Evolutionary conservation across 495 filamentous ascomycete species (phyloP).

Genomic region (Chaetomidium leptoderma): DNA sequence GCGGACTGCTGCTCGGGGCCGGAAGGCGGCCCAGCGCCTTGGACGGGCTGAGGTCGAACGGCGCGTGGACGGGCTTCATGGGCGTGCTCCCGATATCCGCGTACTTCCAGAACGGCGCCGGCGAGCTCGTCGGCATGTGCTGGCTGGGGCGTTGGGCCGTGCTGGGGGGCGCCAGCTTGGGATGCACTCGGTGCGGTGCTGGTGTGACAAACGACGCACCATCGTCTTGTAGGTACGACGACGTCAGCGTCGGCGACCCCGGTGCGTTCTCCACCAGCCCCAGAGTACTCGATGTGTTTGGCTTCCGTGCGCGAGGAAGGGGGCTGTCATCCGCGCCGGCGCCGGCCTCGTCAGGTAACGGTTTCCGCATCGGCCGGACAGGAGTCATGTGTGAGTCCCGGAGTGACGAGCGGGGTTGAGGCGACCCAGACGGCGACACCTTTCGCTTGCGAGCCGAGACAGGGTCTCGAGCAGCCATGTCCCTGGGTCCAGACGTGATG

Average conservation of each 20-base stretch:
- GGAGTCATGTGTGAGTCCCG: constrained; percentile 51
- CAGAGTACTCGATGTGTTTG: constrained; percentile 46
- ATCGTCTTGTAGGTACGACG: constrained; percentile 54
- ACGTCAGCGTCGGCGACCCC: constrained; percentile 68
- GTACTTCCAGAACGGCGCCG: constrained; percentile 97
- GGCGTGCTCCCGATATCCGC: constrained; percentile 74
- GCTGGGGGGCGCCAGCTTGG: constrained; percentile 78
- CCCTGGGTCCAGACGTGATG: constrained; percentile 45
- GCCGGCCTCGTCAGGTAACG: constrained; percentile 41
- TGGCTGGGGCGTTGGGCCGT: constrained; percentile 87
- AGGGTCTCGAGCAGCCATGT: constrained; percentile 44
- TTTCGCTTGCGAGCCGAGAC: constrained; percentile 46
- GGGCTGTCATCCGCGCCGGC: constrained; percentile 50
- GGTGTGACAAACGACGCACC: constrained; percentile 68
- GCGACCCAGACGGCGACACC: constrained; percentile 48
- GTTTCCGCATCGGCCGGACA: constrained; percentile 56
- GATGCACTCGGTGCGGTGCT: constrained; percentile 76
- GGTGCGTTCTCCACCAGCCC: constrained; percentile 56
- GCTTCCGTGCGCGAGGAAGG: constrained; percentile 47
- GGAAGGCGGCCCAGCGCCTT: constrained; percentile 43
- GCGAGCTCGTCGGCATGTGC: constrained; percentile 90
- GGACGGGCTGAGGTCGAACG: constrained; percentile 52
- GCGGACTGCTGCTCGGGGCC: constrained; percentile 63
- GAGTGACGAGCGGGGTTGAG: constrained; percentile 43
- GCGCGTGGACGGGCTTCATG: constrained; percentile 55